phyloP scores from a whole-genome alignment of 176 grass and related monocot species.

The Triticum urartu region DNA sequence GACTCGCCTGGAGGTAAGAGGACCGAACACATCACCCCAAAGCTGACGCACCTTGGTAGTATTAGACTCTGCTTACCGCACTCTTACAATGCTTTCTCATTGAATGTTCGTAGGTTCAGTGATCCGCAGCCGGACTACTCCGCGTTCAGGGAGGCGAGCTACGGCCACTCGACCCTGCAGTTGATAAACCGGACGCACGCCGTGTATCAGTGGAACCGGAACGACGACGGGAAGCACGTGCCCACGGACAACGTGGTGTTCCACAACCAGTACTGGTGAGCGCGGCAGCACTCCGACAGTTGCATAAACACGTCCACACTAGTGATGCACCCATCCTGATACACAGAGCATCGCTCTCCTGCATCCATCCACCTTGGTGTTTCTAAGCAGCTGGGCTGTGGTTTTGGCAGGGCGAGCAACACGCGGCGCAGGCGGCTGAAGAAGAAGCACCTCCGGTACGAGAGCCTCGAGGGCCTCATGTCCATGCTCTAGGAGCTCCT shows the following conservation, averaged over 20 bases:
- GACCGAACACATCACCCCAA: background rate
- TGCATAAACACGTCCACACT: background rate
- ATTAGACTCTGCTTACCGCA: background rate
- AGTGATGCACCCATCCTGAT: background rate
- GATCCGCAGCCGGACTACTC: slow-evolving; percentile 94
- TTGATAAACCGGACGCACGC: slow-evolving; percentile 92
- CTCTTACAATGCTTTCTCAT: background rate
- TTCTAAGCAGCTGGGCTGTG: background rate
- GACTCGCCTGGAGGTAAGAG: slow-evolving; percentile 71
- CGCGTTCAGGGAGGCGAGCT: slow-evolving; percentile 93
- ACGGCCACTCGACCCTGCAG: slow-evolving; percentile 79
- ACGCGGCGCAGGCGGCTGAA: slow-evolving; percentile 71
- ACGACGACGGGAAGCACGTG: slow-evolving; percentile 83
- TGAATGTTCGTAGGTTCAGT: slow-evolving; percentile 46
- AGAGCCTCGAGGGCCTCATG: slow-evolving; percentile 43
- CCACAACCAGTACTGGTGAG: slow-evolving; percentile 88
- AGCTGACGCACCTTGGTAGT: background rate
- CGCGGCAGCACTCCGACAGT: background rate
- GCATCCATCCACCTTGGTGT: background rate
- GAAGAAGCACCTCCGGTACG: slow-evolving; percentile 53
- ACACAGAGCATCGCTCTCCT: background rate
- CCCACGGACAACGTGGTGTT: slow-evolving; percentile 71
- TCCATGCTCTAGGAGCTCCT: slow-evolving; percentile 36
- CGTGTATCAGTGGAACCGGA: slow-evolving; percentile 85
- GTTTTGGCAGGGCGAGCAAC: slow-evolving; percentile 55